Percentiles rank a stretch among this genome's conserved stretches.
These are phyloP conservation scores for Aspergillus puulaauensis DNA, from an alignment of 2,329 filamentous ascomycete genomes.

Conservation along the genomic window DNA sequence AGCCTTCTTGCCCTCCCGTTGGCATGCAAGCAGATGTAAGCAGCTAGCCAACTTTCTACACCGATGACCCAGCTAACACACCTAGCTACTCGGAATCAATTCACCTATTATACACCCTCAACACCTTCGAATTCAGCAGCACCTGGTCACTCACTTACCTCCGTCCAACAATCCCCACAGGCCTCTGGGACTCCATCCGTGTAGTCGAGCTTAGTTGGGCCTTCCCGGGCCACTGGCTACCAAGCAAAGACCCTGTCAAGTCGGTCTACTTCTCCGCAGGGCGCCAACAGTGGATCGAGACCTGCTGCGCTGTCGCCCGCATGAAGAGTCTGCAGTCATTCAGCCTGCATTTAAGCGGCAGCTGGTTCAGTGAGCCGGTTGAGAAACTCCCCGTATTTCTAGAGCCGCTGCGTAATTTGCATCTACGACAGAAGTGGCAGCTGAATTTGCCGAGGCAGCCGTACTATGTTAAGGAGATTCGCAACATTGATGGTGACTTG, in stretches of 20 bases:
- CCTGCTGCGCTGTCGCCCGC: constrained; percentile 27
- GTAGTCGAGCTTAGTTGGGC: constrained; percentile 39
- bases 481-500: constrained; percentile 29
- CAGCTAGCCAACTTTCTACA: not conserved
- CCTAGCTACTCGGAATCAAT: constrained; percentile 37
- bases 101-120: constrained; percentile 34
- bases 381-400: constrained; percentile 38
- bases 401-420: constrained; percentile 32
- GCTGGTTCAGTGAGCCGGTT: constrained; percentile 38
- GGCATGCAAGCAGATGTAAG: constrained; percentile 39
- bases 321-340: constrained; percentile 31
- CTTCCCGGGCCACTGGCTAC: constrained; percentile 41
- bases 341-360: constrained; percentile 30
- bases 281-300: constrained; percentile 38
- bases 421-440: constrained; percentile 27
- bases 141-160: constrained; percentile 42
- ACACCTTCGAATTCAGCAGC: constrained; percentile 40
- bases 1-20: constrained; percentile 30
- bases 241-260: constrained; percentile 41
- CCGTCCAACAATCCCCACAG: constrained; percentile 31
- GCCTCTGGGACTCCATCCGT: constrained; percentile 32
- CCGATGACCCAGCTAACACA: not conserved
- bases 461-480: constrained; percentile 34
- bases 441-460: constrained; percentile 33
- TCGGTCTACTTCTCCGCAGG: constrained; percentile 38